Percentiles rank a stretch among this genome's conserved stretches.
phyloP scores from a whole-genome alignment of 2,329 filamentous ascomycete genomes.

The Stemphylium vesicarium region DNA sequence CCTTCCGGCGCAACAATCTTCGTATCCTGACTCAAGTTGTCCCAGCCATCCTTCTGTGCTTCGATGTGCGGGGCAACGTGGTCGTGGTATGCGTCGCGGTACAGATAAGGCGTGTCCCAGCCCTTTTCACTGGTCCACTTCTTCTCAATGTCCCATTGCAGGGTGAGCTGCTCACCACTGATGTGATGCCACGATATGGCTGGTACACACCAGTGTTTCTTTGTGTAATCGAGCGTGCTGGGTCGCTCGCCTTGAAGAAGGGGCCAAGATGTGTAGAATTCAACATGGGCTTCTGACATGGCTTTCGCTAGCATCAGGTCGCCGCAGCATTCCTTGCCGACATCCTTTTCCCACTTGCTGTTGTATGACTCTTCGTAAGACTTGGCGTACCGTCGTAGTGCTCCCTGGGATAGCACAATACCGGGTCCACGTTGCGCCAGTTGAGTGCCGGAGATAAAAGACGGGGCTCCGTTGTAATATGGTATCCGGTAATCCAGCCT shows the following conservation, averaged over 20 bases:
- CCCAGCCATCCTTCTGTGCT: constrained; percentile 41
- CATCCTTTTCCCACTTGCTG: constrained; percentile 41
- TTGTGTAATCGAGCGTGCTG: constrained; percentile 47
- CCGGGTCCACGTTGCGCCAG: constrained; percentile 54
- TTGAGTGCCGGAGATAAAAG: constrained; percentile 44
- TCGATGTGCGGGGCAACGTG: constrained; percentile 40
- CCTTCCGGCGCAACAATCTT: constrained; percentile 27
- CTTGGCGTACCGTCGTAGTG: constrained; percentile 43
- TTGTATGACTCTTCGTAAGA: constrained; percentile 41
- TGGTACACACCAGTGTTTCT: constrained; percentile 52
- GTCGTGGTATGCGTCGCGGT: constrained; percentile 41
- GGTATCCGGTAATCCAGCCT: constrained; percentile 50
- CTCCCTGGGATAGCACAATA: constrained; percentile 52
- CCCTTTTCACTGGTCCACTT: constrained; percentile 43
- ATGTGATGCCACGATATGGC: constrained; percentile 50
- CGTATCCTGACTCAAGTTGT: constrained; percentile 36
- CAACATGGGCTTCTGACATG: constrained; percentile 44
- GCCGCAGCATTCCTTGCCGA: constrained; percentile 47
- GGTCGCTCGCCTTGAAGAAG: constrained; percentile 54
- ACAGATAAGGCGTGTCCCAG: constrained; percentile 42
- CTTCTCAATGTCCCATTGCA: constrained; percentile 41
- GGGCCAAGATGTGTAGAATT: constrained; percentile 49
- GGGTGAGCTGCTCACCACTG: constrained; percentile 27
- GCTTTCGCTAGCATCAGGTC: constrained; percentile 46
- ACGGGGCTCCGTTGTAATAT: constrained; percentile 51